Percentiles rank a stretch among this genome's conserved stretches.
phyloP scores from a whole-genome alignment of 192 early-diverging fungal species.

The Coemansia pectinata region DNA sequence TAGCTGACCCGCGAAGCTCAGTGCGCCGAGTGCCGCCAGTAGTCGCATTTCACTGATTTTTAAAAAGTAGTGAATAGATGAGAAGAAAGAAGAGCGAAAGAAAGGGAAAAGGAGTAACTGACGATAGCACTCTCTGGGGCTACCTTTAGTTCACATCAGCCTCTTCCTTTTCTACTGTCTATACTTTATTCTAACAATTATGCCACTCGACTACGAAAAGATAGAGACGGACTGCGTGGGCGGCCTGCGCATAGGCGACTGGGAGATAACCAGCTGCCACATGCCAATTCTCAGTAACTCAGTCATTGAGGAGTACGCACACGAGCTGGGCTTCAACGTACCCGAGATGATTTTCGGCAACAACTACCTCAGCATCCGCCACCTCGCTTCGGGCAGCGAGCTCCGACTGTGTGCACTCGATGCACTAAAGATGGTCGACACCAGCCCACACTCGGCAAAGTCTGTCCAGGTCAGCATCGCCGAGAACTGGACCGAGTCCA shows the following conservation, averaged over 20 bases:
- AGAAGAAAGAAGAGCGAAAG: not conserved
- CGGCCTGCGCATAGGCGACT: conserved; percentile 52
- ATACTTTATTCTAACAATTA: not conserved
- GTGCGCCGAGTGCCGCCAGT: conserved; percentile 10
- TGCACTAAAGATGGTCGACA: conserved; percentile 73
- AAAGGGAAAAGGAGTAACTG: not conserved
- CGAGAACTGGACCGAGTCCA: conserved; percentile 80
- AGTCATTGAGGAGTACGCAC: conserved; percentile 57
- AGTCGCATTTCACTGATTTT: conserved; percentile 17
- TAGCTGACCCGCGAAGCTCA: not conserved
- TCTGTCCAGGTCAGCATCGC: conserved; percentile 84
- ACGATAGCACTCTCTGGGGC: not conserved
- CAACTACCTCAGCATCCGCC: conserved; percentile 68
- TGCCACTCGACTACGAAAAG: conserved; percentile 23
- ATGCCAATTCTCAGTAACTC: conserved; percentile 61
- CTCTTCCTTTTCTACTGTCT: not conserved
- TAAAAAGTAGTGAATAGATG: not conserved
- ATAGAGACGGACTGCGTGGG: conserved; percentile 38
- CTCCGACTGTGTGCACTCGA: conserved; percentile 70
- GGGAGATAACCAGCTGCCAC: conserved; percentile 61
- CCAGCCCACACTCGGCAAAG: conserved; percentile 65
- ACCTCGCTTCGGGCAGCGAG: conserved; percentile 56
- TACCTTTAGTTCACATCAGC: not conserved
- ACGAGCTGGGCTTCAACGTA: conserved; percentile 67
- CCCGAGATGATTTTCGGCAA: conserved; percentile 98